phyloP scores from a whole-genome alignment of 1,139 yeast species.

The Pneumocystis murina region DNA sequence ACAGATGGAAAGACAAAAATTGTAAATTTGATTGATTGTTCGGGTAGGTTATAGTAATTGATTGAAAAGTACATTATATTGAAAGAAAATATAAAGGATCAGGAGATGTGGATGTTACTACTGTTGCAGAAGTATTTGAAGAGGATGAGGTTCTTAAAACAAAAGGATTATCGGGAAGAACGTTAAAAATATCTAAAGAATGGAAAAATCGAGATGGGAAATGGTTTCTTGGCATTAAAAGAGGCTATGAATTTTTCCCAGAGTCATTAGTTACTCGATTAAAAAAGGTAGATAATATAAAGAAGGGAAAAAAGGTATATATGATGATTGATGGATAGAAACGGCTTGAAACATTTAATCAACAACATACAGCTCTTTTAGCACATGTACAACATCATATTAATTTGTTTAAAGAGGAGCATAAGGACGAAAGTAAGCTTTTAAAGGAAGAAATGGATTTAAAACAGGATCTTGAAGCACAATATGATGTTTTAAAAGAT shows the following conservation, averaged over 20 bases:
- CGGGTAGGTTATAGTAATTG: conserved; percentile 9
- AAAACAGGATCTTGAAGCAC: conserved; percentile 10
- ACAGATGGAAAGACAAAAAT: conserved; percentile 11
- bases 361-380: conserved; percentile 2
- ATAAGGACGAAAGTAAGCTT: not conserved
- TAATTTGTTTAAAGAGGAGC: not conserved
- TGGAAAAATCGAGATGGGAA: conserved; percentile 10
- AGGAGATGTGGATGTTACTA: not conserved
- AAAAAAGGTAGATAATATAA: conserved; percentile 1
- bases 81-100: not conserved
- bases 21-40: conserved; percentile 11
- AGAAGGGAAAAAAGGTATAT: not conserved
- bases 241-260: conserved; percentile 12
- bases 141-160: not conserved
- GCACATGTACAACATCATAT: not conserved
- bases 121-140: not conserved
- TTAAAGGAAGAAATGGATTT: conserved; percentile 3
- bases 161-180: conserved; percentile 11
- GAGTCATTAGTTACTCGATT: conserved; percentile 8
- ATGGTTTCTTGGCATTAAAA: conserved; percentile 12
- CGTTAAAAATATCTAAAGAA: conserved; percentile 5
- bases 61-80: not conserved
- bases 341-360: conserved; percentile 5
- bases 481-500: conserved; percentile 5
- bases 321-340: not conserved